phyloP scores from a whole-genome alignment of 2,329 filamentous ascomycete species.

The Sporothrix brunneoviolacea region DNA sequence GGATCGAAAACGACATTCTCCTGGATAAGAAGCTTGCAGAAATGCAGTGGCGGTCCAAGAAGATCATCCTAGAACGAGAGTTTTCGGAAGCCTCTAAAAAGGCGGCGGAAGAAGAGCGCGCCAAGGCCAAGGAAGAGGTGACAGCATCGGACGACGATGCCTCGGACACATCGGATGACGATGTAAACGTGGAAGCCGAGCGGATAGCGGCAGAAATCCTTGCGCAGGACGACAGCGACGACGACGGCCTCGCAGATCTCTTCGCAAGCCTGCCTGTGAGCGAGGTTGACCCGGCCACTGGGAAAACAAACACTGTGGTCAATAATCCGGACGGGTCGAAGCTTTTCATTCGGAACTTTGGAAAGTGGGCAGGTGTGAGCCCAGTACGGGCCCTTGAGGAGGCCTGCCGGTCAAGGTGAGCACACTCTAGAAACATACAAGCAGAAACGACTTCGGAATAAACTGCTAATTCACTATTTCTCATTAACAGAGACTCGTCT shows the following conservation, averaged over 20 bases:
- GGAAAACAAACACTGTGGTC: constrained; percentile 51
- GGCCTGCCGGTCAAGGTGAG: constrained; percentile 71
- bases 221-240: constrained; percentile 46
- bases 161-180: constrained; percentile 31
- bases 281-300: constrained; percentile 51
- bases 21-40: constrained; percentile 64
- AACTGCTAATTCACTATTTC: constrained; percentile 9
- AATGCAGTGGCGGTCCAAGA: constrained; percentile 55
- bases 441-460: constrained; percentile 6
- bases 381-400: constrained; percentile 77
- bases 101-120: constrained; percentile 26
- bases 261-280: constrained; percentile 56
- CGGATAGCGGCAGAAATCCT: constrained; percentile 53
- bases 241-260: constrained; percentile 44
- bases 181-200: constrained; percentile 51
- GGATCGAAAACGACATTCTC: constrained; percentile 70
- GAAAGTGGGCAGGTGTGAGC: constrained; percentile 68
- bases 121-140: constrained; percentile 18
- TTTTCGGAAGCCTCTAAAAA: constrained; percentile 41
- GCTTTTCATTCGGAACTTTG: constrained; percentile 72
- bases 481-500: constrained; percentile 53
- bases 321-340: constrained; percentile 46
- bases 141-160: constrained; percentile 19
- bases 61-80: constrained; percentile 55
- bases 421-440: neutral